Conservation (phyloP, 768 basidiomycete genomes). For the Jaapia argillacea region DNA sequence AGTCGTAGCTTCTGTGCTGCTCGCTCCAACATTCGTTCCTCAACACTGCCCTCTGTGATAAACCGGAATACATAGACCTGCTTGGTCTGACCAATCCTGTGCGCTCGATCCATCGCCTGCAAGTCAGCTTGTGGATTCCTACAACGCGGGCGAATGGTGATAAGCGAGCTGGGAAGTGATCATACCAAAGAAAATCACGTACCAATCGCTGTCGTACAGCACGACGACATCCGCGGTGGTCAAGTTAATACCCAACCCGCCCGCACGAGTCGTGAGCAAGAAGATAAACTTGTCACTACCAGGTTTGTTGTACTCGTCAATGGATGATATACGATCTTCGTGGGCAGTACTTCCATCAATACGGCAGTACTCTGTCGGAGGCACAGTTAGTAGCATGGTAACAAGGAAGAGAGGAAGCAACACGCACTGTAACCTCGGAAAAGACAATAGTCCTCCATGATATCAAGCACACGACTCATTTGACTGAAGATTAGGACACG, state of each 20-base stretch:
- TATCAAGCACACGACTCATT: slow-evolving; percentile 98
- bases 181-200: too few relatives aligned
- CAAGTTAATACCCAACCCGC: slow-evolving; percentile 94
- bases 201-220: slow-evolving; percentile 96
- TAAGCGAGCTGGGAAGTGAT: not conserved
- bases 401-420: not conserved
- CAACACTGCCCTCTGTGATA: slow-evolving; percentile 91
- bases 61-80: slow-evolving; percentile 98
- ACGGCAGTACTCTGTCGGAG: slow-evolving; percentile 75
- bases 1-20: slow-evolving; percentile 92
- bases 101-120: slow-evolving; percentile 97
- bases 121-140: slow-evolving; percentile 99
- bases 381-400: slow-evolving; percentile 3
- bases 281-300: slow-evolving; percentile 95
- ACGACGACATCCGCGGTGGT: slow-evolving; percentile 94
- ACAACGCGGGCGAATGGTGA: not conserved
- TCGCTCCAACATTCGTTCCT: slow-evolving; percentile 90
- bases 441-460: slow-evolving; percentile 93
- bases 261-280: slow-evolving; percentile 91
- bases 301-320: slow-evolving; percentile 96
- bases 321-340: slow-evolving; percentile 90
- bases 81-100: slow-evolving; percentile 94
- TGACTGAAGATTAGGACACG: slow-evolving; percentile 96
- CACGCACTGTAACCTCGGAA: slow-evolving; percentile 80
- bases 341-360: slow-evolving; percentile 95